Evolutionary conservation across 805 yeast species (phyloP).

Genomic region (Teunomyces stri): DNA sequence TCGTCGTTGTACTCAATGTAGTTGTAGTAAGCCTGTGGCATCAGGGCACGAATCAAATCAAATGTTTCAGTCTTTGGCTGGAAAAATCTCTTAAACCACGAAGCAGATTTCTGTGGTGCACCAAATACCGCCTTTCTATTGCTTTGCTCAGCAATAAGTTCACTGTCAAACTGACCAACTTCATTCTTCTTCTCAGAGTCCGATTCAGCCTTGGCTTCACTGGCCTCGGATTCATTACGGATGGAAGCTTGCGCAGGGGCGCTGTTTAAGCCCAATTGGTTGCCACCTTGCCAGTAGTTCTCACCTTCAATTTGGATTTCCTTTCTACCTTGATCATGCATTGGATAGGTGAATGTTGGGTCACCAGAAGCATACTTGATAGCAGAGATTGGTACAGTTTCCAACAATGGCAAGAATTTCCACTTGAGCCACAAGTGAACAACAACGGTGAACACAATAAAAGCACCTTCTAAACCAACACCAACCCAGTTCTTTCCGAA

Average conservation of each 20-base stretch:
- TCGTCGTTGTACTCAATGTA: slow-evolving; percentile 42
- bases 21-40: slow-evolving; percentile 44
- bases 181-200: slow-evolving; percentile 9
- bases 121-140: slow-evolving; percentile 10
- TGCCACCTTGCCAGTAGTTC: slow-evolving; percentile 45
- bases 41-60: slow-evolving; percentile 38
- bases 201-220: slow-evolving; percentile 3
- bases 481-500: slow-evolving; percentile 80
- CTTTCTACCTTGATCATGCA: slow-evolving; percentile 59
- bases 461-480: slow-evolving; percentile 65
- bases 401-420: slow-evolving; percentile 61
- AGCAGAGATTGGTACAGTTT: slow-evolving; percentile 69
- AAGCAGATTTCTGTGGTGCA: slow-evolving; percentile 21
- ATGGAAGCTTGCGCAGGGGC: slow-evolving; percentile 14
- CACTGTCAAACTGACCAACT: not conserved
- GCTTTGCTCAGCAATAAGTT: not conserved
- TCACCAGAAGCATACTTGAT: slow-evolving; percentile 48
- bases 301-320: slow-evolving; percentile 57
- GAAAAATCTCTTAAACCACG: slow-evolving; percentile 41
- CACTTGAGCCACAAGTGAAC: slow-evolving; percentile 59
- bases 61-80: slow-evolving; percentile 49
- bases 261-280: slow-evolving; percentile 33
- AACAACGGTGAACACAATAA: slow-evolving; percentile 54
- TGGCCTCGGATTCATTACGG: slow-evolving; percentile 2
- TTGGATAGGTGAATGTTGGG: slow-evolving; percentile 50